A percentile compares a stretch with the other conserved stretches of the same genome.
Evolutionary conservation across 768 basidiomycete species (phyloP).

Genomic region (Pholiota molesta): DNA sequence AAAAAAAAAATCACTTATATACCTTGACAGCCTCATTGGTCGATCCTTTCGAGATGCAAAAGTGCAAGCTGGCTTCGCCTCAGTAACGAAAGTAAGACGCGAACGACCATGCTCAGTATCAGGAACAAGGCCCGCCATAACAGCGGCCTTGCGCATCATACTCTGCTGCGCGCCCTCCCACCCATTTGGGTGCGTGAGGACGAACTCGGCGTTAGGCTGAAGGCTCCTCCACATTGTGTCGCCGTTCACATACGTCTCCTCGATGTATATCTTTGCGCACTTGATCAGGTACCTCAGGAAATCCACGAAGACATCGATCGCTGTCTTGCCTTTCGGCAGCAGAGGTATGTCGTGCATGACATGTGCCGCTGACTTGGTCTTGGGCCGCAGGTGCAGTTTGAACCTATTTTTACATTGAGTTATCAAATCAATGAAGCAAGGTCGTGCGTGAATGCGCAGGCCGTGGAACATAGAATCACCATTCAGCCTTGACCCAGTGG

Average conservation of each 20-base stretch:
- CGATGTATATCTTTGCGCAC: conserved; percentile 49
- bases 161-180: conserved; percentile 66
- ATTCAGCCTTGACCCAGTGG: too few relatives aligned
- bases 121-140: too few relatives aligned
- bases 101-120: conserved; percentile 38
- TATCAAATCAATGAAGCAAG: too few relatives aligned
- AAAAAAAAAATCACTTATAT: too few relatives aligned
- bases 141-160: conserved; percentile 56
- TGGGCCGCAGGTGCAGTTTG: conserved; percentile 40
- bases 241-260: conserved; percentile 48
- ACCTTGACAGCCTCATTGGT: too few relatives aligned
- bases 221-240: conserved; percentile 46
- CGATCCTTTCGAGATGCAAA: too few relatives aligned
- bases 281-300: conserved; percentile 51
- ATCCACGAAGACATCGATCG: conserved; percentile 48
- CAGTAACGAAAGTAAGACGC: conserved; percentile 58
- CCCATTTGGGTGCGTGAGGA: conserved; percentile 66
- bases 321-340: conserved; percentile 44
- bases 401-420: conserved; percentile 30
- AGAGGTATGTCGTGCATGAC: conserved; percentile 32
- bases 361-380: too few relatives aligned
- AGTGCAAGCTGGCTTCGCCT: too few relatives aligned
- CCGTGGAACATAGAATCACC: too few relatives aligned
- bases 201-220: conserved; percentile 45
- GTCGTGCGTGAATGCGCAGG: too few relatives aligned